Evolutionary conservation across 164 flowering plant genomes (phyloP).

Genomic region (Vitis rotundifolia): DNA sequence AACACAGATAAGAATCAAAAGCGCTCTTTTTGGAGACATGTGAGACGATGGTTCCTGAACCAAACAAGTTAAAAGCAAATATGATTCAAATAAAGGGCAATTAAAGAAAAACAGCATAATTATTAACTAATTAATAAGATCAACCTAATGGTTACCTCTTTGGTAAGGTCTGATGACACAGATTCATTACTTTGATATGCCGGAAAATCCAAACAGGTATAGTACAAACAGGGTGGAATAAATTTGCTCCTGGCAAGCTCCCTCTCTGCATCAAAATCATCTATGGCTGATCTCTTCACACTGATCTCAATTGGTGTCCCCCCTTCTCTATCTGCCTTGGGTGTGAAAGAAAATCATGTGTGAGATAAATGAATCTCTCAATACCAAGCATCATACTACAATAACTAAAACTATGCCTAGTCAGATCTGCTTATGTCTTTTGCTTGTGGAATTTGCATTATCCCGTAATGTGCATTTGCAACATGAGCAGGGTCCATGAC

Average conservation of each 20-base stretch:
- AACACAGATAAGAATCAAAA: slow-evolving; percentile 70
- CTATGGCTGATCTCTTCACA: slow-evolving; percentile 38
- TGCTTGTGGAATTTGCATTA: slow-evolving; percentile 43
- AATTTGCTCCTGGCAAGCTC: slow-evolving; percentile 45
- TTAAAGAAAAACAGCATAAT: too few species aligned
- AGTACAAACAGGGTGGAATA: slow-evolving; percentile 65
- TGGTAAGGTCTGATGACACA: slow-evolving; percentile 21
- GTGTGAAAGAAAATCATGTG: slow-evolving; percentile 27
- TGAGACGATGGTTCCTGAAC: too few species aligned
- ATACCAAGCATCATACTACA: neutral
- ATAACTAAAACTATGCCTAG: neutral
- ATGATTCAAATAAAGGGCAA: too few species aligned
- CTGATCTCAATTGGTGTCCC: slow-evolving; percentile 64
- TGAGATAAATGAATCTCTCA: slow-evolving; percentile 11
- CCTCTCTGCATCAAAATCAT: slow-evolving; percentile 58
- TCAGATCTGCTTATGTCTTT: slow-evolving; percentile 38
- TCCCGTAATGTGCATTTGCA: slow-evolving; percentile 84
- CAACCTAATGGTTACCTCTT: slow-evolving; percentile 28
- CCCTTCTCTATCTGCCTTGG: slow-evolving; percentile 81
- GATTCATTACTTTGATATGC: slow-evolving; percentile 30
- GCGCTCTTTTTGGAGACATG: too few species aligned
- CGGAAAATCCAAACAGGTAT: slow-evolving; percentile 11
- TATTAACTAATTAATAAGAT: too few species aligned
- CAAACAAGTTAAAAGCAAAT: too few species aligned
- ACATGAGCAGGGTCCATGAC: slow-evolving; percentile 98